These are phyloP conservation scores for Citrullus amarus DNA, from an alignment of 306 rosid species.

Conservation along the genomic window DNA sequence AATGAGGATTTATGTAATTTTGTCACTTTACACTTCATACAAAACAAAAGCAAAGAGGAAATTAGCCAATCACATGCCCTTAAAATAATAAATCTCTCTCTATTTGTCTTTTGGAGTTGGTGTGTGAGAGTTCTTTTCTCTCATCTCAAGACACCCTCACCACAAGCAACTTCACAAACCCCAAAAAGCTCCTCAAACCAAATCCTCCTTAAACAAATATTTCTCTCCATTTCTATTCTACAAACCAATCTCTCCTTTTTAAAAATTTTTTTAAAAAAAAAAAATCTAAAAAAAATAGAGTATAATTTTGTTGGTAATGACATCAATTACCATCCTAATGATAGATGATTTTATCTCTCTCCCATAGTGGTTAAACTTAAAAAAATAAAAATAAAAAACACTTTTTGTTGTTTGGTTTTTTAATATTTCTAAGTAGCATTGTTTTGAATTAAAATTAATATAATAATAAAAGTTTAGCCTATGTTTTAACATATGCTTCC, in stretches of 20 bases:
- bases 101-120: background rate
- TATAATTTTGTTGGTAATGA: no score
- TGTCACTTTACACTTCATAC: background rate
- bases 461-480: background rate
- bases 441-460: background rate
- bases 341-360: no score
- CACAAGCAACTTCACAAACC: conserved; percentile 36
- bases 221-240: background rate
- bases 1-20: background rate
- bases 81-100: background rate
- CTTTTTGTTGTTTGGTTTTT: no score
- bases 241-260: no score
- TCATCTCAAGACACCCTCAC: conserved; percentile 52
- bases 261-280: no score
- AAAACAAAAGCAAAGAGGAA: background rate
- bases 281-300: no score
- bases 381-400: no score
- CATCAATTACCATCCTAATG: no score
- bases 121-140: conserved; percentile 52
- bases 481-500: background rate
- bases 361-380: no score
- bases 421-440: background rate
- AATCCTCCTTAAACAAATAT: background rate
- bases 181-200: background rate
- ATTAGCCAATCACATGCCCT: background rate